A percentile compares a stretch with the other conserved stretches of the same genome.
phyloP scores from a whole-genome alignment of 352 stramenopile genomes.

The Pythium volutum region DNA sequence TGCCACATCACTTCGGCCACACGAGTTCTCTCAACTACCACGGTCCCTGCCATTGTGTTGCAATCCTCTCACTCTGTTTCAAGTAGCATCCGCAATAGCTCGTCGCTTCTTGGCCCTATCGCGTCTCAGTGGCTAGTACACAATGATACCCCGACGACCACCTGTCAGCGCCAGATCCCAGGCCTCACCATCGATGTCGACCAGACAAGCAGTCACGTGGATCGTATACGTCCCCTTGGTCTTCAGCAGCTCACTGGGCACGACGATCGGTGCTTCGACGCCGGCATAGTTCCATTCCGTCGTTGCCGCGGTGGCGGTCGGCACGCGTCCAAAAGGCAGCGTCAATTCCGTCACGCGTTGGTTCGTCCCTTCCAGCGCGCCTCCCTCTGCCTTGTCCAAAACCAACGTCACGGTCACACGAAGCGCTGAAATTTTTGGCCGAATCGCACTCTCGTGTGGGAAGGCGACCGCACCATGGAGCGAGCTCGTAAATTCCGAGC shows the following conservation, averaged over 20 bases:
- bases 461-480: conserved; percentile 38
- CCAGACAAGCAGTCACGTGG: conserved; percentile 29
- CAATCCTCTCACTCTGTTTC: too few relatives aligned
- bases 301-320: not conserved
- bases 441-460: not conserved
- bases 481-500: conserved; percentile 48
- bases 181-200: conserved; percentile 29
- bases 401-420: conserved; percentile 26
- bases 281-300: conserved; percentile 28
- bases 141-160: conserved; percentile 45
- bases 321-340: not conserved
- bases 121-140: too few relatives aligned
- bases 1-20: too few relatives aligned
- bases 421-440: not conserved
- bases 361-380: not conserved
- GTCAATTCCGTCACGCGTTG: not conserved
- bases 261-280: conserved; percentile 43
- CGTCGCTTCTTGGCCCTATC: too few relatives aligned
- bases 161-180: conserved; percentile 41
- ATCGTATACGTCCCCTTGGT: conserved; percentile 47
- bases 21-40: too few relatives aligned
- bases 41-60: too few relatives aligned
- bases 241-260: conserved; percentile 31
- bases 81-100: too few relatives aligned
- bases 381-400: conserved; percentile 23